Base-by-base conservation (phyloP, 495 filamentous ascomycete genomes). In the Xylaria acuta region DNA sequence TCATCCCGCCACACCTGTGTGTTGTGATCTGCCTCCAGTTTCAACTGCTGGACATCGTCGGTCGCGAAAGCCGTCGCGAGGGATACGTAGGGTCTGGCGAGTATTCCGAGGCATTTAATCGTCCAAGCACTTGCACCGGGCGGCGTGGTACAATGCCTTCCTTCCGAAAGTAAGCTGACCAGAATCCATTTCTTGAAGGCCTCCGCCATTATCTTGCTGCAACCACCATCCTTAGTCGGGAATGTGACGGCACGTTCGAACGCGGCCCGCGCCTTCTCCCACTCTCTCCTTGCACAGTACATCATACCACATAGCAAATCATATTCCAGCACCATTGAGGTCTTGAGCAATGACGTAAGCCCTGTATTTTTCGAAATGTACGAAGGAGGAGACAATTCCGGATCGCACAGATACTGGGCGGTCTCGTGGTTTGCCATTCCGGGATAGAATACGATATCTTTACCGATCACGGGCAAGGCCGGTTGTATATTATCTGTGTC, bases 161-260 rank as follows among this genome's bases (percentile, higher is more conserved):
- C 95, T 53, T 90, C 82, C 25, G 86, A 83, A 12, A 98, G 84
- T 47, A 97, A 82, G 45, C 89, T 88, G 5, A 95, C 87, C n/a
- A 99, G 82, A 11, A 96, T 80, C 92, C 93, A 97, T 82, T 97
- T 98, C 80, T 95, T 97, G 84, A 97, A 97, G 18, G 93, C 93
- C 75, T 97, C 94, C 2, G 92, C 85, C 91, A 94, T 94, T 38
- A 96, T 86, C 80, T 89, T 91, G 81, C 90, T 95, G 25, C 88
- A 84, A 16, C 85, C 80, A 30, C 81, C 85, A 18, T 87, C 84
- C 43, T 80, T 82, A 1, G 87, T 82, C 11, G 94, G 94, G 49
- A 86, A 87, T 20, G 90, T 86, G 40, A 95, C 84, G 51, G 91
- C 89, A 69, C 88, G 84, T 72, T 91, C 90, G 36, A 98, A 84